Evolutionary conservation across 2,329 filamentous ascomycete species (phyloP), one percentile per base, ranked within the genome.

Genomic region (Penicillium sp.): DNA sequence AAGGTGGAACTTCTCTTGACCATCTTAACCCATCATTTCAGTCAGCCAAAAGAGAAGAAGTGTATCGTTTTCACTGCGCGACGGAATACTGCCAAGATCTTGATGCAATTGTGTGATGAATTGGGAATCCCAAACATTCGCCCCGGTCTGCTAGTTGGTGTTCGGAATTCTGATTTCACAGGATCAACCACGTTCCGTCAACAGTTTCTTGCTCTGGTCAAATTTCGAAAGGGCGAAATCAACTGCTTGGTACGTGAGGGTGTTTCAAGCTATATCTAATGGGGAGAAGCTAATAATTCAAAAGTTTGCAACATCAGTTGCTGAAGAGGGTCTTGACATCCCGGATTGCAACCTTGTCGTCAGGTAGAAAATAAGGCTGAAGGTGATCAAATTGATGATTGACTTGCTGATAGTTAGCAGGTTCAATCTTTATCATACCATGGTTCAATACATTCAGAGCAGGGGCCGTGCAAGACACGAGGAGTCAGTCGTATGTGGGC

Each of bases 371-470:
- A 35, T 21, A 35, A 24, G 19, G 2, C 2, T 37, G 21, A 24
- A 26, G 2, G 2, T 37, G 21, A 19, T 2, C 41, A 26, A 13
- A 13, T 8, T 51, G 13, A 11, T 11, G 22, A n/a, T 61, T 69
- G 29, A 70, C 26, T 19, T 3, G 29, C 41, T 50, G 41, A 47
- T 9, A 16, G 2, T 0, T 1, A 11, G 46, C n/a, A 77, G 93
- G 2, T 99, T 97, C 67, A 91, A 98, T 69, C 82, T 96, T 2
- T 96, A 92, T 74, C 82, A 83, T 11, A 97, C 93, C 0, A 86
- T 96, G 73, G 98, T 98, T 52, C 90, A 96, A 68, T 98, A 97
- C 70, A 87, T 98, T 21, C 95, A 99, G 72, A 97, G 93, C 14
- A 85, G 91, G 60, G 95, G 95, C 0, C 85, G 95, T 53, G 95